Percentiles rank a stretch among this genome's conserved stretches.
phyloP scores from a whole-genome alignment of 257 asterid genomes.

The Agastache rugosa region DNA sequence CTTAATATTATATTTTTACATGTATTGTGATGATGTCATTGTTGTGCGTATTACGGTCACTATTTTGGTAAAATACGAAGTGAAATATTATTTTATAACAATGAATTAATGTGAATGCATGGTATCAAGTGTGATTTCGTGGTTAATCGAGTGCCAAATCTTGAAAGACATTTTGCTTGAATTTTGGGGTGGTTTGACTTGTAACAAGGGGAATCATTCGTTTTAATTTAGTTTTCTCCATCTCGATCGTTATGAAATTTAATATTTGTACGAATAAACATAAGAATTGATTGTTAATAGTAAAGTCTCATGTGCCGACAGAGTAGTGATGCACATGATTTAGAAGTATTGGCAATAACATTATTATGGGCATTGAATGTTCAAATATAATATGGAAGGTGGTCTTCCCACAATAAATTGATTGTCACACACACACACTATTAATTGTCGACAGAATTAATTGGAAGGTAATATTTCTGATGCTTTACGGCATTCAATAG shows the following conservation, averaged over 20 bases:
- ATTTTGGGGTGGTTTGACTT: conserved; percentile 43
- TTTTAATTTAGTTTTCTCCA: background rate
- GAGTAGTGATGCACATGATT: conserved; percentile 46
- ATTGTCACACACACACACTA: background rate
- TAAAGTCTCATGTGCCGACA: conserved; percentile 44
- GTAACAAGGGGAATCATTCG: conserved; percentile 31
- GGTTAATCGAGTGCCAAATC: conserved; percentile 36
- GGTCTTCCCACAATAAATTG: conserved; percentile 24
- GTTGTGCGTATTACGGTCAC: background rate
- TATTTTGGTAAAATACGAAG: background rate
- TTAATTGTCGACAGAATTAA: conserved; percentile 1
- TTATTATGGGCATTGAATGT: conserved; percentile 33
- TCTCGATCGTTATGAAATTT: conserved; percentile 17
- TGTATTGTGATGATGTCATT: background rate
- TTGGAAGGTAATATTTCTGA: conserved; percentile 18
- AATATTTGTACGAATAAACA: conserved; percentile 15
- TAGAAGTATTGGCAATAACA: conserved; percentile 27
- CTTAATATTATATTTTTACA: background rate
- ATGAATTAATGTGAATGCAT: conserved; percentile 31
- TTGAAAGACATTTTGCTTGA: conserved; percentile 34
- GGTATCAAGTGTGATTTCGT: conserved; percentile 28
- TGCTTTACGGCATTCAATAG: conserved; percentile 10
- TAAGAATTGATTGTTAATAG: conserved; percentile 30
- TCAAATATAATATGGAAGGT: conserved; percentile 8
- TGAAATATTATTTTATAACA: background rate